Evolutionary conservation across 352 stramenopile species (phyloP).

Genomic region (Plasmopara halstedii): DNA sequence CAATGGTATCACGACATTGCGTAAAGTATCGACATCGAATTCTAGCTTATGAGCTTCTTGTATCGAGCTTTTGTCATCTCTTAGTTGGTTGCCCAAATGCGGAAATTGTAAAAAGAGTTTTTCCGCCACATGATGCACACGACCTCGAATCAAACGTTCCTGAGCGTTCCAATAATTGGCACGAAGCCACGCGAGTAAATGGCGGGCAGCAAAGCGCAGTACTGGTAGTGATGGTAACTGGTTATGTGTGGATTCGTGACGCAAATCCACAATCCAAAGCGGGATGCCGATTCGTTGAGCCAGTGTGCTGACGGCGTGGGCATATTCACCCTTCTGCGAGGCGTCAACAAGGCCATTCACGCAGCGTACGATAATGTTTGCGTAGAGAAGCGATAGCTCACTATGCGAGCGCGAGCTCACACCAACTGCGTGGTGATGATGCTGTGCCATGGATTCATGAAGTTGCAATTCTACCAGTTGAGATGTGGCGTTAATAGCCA

Average conservation of each 20-base stretch:
- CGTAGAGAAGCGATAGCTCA: conserved; percentile 68
- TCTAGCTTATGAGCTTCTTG: not conserved
- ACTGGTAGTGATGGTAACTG: conserved; percentile 85
- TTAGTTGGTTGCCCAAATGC: conserved; percentile 3
- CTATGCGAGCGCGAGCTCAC: conserved; percentile 69
- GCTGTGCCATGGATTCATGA: conserved; percentile 57
- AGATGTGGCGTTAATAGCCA: conserved; percentile 68
- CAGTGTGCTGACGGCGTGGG: conserved; percentile 60
- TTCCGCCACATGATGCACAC: conserved; percentile 38
- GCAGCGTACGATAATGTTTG: conserved; percentile 58
- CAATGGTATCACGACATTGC: conserved; percentile 53
- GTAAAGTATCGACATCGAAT: conserved; percentile 44
- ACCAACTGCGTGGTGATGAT: conserved; percentile 60
- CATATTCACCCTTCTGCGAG: conserved; percentile 73
- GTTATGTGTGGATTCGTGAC: conserved; percentile 91
- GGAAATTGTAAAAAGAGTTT: conserved; percentile 29
- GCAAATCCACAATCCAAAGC: conserved; percentile 89
- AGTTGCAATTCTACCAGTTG: conserved; percentile 71
- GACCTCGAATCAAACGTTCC: conserved; percentile 35
- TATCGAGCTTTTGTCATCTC: not conserved
- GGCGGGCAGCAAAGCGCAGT: conserved; percentile 78
- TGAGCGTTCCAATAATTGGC: conserved; percentile 85
- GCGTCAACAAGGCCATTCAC: conserved; percentile 80
- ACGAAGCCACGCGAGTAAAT: conserved; percentile 84
- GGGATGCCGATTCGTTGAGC: conserved; percentile 88